These are phyloP conservation scores for Trypanosoma cruzi DNA, from an alignment of 208 protist genomes.

Conservation along the genomic window DNA sequence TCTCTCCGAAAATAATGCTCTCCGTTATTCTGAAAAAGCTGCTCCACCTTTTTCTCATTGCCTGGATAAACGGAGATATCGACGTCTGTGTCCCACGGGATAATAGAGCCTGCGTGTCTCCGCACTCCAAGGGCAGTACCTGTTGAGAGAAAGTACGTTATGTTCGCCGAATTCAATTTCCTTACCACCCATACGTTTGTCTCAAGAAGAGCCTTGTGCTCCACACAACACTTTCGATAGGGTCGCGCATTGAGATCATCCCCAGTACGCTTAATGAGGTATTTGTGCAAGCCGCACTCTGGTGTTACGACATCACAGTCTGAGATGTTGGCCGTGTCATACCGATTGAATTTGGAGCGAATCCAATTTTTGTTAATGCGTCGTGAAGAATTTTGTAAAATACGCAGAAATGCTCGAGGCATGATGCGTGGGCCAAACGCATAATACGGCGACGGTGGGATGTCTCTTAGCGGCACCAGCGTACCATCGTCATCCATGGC, in stretches of 20 bases:
- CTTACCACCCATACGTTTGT: constrained; percentile 16
- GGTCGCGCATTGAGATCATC: constrained; percentile 15
- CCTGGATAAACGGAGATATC: constrained; percentile 35
- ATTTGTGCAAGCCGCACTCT: constrained; percentile 25
- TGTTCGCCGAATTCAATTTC: constrained; percentile 21
- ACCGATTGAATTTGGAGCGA: constrained; percentile 1
- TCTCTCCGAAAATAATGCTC: constrained; percentile 33
- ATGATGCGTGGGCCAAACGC: constrained; percentile 22
- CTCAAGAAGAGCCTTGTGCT: constrained; percentile 32
- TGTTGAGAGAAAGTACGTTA: constrained; percentile 32
- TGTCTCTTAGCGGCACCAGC: constrained; percentile 15
- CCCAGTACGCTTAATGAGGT: constrained; percentile 11
- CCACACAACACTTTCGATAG: constrained; percentile 39
- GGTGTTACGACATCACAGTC: constrained; percentile 24
- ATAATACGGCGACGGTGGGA: constrained; percentile 20
- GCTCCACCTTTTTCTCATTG: constrained; percentile 4
- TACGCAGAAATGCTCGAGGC: constrained; percentile 17
- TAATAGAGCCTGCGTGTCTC: constrained; percentile 28
- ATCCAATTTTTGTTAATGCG: constrained; percentile 25
- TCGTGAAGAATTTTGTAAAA: constrained; percentile 20
- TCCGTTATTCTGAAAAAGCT: constrained; percentile 17
- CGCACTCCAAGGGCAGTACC: constrained; percentile 31
- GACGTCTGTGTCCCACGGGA: constrained; percentile 47
- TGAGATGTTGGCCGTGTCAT: constrained; percentile 17
- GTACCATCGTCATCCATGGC: constrained; percentile 2